A percentile compares a stretch with the other conserved stretches of the same genome.
Evolutionary conservation across 1,284 basidiomycete genomes (phyloP).

Genomic region (Fomes fomentarius): DNA sequence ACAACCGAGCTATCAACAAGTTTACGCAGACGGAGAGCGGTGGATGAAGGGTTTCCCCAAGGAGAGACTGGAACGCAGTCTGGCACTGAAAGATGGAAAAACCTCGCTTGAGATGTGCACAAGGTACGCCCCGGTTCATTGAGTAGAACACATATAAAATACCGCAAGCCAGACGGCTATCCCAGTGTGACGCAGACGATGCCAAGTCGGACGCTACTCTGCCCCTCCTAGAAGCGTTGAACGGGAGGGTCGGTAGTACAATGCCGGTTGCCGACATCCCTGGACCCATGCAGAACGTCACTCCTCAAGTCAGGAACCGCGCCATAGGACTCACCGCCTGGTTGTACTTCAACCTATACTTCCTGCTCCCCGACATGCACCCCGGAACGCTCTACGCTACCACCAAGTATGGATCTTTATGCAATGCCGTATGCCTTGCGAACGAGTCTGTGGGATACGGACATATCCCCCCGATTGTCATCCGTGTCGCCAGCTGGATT

Average conservation of each 20-base stretch:
- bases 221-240: no score
- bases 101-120: neutral
- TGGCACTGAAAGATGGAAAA: neutral
- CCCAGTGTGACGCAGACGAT: no score
- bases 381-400: neutral
- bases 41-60: neutral
- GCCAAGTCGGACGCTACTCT: no score
- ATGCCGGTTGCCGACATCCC: no score
- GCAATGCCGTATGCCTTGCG: neutral
- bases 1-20: neutral
- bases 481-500: conserved; percentile 1
- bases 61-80: neutral
- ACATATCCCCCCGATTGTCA: neutral
- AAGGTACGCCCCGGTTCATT: no score
- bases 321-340: neutral
- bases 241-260: no score
- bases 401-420: neutral
- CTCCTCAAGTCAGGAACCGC: neutral
- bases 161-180: no score
- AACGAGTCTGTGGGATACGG: neutral
- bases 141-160: no score
- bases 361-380: neutral
- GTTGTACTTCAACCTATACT: neutral
- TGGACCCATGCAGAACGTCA: neutral
- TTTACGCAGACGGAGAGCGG: neutral